Percentiles rank a stretch among this genome's conserved stretches.
phyloP scores from a whole-genome alignment of 805 yeast genomes.

The Suhomyces tanzawaensis region DNA sequence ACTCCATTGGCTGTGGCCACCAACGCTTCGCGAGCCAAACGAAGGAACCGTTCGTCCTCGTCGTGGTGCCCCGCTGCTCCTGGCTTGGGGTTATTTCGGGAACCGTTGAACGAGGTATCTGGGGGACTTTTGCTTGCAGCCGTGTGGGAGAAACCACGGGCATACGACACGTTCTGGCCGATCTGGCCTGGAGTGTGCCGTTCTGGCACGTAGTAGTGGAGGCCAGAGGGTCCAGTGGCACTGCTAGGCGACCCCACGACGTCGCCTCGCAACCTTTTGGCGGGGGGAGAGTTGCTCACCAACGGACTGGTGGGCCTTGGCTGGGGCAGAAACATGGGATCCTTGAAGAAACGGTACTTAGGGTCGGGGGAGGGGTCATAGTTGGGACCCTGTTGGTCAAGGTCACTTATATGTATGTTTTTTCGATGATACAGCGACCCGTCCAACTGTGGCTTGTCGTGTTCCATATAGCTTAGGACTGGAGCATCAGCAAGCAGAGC shows the following conservation, averaged over 20 bases:
- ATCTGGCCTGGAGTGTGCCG: slow-evolving; percentile 18
- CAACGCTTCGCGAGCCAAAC: slow-evolving; percentile 60
- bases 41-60: slow-evolving; percentile 55
- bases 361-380: slow-evolving; percentile 1
- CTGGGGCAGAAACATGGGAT: slow-evolving; percentile 14
- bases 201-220: slow-evolving; percentile 16
- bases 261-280: slow-evolving; percentile 10
- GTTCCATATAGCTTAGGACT: slow-evolving; percentile 5
- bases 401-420: slow-evolving; percentile 5
- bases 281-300: slow-evolving; percentile 8
- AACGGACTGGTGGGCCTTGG: slow-evolving; percentile 13
- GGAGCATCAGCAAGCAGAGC: background rate
- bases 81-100: background rate
- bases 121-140: background rate
- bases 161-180: slow-evolving; percentile 19
- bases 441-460: slow-evolving; percentile 14
- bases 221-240: slow-evolving; percentile 12
- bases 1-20: slow-evolving; percentile 49
- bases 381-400: background rate
- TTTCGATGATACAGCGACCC: slow-evolving; percentile 4
- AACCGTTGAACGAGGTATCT: background rate
- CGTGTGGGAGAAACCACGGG: slow-evolving; percentile 9
- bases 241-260: slow-evolving; percentile 1
- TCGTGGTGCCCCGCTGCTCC: slow-evolving; percentile 10
- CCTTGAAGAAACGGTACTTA: slow-evolving; percentile 1